Base-by-base conservation (phyloP, 345 rosid genomes). In the Salix brachista region DNA sequence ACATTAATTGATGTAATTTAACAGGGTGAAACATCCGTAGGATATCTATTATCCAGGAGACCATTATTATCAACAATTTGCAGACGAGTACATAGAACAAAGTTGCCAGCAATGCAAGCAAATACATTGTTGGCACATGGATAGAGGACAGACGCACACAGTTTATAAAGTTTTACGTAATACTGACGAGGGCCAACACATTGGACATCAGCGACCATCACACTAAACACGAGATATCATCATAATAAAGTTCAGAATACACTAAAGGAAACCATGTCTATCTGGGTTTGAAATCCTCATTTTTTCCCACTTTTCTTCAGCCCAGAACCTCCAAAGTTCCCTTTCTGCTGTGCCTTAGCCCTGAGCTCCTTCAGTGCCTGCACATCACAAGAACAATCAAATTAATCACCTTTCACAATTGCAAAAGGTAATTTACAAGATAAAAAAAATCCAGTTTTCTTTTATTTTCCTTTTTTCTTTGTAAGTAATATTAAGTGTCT, bases 291-390 rank as follows among this genome's bases (percentile, higher is more conserved):
- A 36, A 68, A 69, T 69, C 60, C 78, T 92, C 85, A 92, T 85
- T 94, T 94, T 91, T 94, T 94, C 69, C 97, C 95, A 23, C 97
- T 94, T 89, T 91, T 92, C 91, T 91, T 92, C 41, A 94, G 97
- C 34, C 97, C 98, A 64, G 97, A 13, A 67, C 98, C 97, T 83
- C 98, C 97, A 36, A 92, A 72, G 17, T 89, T 1, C 8, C 98
- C 98, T 83, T 92, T 92, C 81, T 89, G 90, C 23, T 80, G 80
- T 16, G 98, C 98, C 88, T 91, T 94, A 52, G 97, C 91, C 82
- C 80, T 89, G 36, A 94, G 97, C 78, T 94, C 97, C 83, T 87
- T 91, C 70, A 92, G 89, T 0, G 97, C 98, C 98, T 94, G 82
- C 52, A 72, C 77, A 56, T 42, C 52, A 70, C 23, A 25, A 36